These are phyloP conservation scores for Neurospora sp. DNA, from an alignment of 495 filamentous ascomycete genomes.

Conservation along the genomic window DNA sequence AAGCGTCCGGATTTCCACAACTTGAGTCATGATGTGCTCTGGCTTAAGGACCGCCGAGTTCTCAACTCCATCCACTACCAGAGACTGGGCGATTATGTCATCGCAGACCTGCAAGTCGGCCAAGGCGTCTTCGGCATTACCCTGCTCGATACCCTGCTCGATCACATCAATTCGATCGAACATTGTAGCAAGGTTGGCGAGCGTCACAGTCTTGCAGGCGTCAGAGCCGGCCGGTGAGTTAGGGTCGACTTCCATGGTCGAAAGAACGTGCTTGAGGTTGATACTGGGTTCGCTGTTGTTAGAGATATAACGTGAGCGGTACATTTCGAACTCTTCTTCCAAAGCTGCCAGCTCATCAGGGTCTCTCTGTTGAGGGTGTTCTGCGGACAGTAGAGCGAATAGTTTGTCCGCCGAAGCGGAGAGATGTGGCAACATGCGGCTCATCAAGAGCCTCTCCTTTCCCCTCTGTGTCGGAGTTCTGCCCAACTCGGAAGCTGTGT, in stretches of 20 bases:
- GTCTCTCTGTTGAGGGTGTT: neutral
- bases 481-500: neutral
- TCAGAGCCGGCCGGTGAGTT: neutral
- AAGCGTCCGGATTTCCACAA: slow-evolving; percentile 18
- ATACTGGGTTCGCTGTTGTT: slow-evolving; percentile 5
- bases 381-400: slow-evolving; percentile 7
- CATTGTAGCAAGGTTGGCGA: slow-evolving; percentile 14
- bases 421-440: slow-evolving; percentile 4
- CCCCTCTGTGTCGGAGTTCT: slow-evolving; percentile 5
- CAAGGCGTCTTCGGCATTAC: neutral
- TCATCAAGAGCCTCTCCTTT: slow-evolving; percentile 6
- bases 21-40: slow-evolving; percentile 5
- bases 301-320: slow-evolving; percentile 4
- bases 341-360: slow-evolving; percentile 1
- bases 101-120: slow-evolving; percentile 10
- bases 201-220: slow-evolving; percentile 2
- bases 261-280: slow-evolving; percentile 7
- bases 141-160: neutral
- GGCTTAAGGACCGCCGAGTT: neutral
- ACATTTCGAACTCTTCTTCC: slow-evolving; percentile 1
- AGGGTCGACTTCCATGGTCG: slow-evolving; percentile 1
- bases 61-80: neutral
- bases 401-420: slow-evolving; percentile 8
- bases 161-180: slow-evolving; percentile 5
- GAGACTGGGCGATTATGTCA: slow-evolving; percentile 6